Evolutionary conservation across 176 grass and related monocot genomes (phyloP).

Genomic region (Alopecurus myosuroides): DNA sequence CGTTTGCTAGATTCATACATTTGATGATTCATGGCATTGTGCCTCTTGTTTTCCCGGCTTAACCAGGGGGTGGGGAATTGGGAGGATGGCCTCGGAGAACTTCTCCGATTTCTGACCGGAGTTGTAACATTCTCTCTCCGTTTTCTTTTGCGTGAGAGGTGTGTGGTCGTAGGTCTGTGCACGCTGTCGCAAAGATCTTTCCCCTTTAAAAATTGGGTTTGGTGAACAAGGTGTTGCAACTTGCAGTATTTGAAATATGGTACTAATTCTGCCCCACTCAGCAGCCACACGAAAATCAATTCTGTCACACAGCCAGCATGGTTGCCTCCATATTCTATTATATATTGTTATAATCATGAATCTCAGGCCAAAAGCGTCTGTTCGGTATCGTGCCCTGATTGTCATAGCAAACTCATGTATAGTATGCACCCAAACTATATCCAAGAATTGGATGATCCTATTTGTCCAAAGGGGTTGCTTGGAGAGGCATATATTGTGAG

Average conservation of each 20-base stretch:
- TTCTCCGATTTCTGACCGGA: background rate
- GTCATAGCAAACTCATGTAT: background rate
- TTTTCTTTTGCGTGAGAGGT: background rate
- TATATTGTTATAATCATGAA: background rate
- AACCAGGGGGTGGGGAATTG: background rate
- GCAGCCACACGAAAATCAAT: background rate
- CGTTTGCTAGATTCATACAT: background rate
- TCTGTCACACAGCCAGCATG: background rate
- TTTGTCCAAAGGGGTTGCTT: background rate
- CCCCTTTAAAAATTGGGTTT: too few relatives aligned
- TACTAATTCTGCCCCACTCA: background rate
- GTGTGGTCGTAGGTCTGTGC: background rate
- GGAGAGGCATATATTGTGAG: too few relatives aligned
- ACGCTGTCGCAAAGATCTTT: too few relatives aligned
- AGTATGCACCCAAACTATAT: background rate
- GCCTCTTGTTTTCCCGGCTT: background rate
- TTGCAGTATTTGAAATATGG: background rate
- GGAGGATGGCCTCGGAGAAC: background rate
- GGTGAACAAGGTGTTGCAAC: too few relatives aligned
- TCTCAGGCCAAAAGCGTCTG: background rate
- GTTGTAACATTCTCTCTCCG: background rate
- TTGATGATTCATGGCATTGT: background rate
- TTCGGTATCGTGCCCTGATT: background rate
- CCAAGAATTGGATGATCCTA: background rate
- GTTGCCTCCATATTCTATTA: background rate